phyloP scores from a whole-genome alignment of 225 moss, liverwort and hornwort genomes.

The Marchantia paleacea region DNA sequence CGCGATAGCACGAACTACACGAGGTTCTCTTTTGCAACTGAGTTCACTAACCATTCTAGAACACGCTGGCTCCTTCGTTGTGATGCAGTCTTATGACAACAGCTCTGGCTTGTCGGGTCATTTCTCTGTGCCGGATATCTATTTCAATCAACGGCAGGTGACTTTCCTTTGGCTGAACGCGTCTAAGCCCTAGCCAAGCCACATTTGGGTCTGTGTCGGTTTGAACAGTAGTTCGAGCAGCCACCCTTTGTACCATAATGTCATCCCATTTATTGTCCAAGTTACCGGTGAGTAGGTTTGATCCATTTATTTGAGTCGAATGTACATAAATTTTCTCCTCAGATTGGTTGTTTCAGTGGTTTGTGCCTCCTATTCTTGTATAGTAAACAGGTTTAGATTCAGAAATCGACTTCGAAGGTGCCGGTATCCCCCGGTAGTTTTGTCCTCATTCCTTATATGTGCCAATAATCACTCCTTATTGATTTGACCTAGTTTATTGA shows the following conservation, averaged over 20 bases:
- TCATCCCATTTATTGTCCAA: slow-evolving; percentile 15
- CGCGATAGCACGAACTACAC: too few relatives aligned
- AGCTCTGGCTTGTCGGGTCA: slow-evolving; percentile 24
- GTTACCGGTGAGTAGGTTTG: slow-evolving; percentile 1
- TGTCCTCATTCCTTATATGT: not conserved
- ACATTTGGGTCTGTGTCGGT: not conserved
- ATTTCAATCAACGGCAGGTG: slow-evolving; percentile 9
- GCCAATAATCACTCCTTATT: not conserved
- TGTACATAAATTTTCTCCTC: slow-evolving; percentile 3
- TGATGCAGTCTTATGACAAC: slow-evolving; percentile 36
- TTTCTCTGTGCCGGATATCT: slow-evolving; percentile 29
- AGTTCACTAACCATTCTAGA: not conserved
- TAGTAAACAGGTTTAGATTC: not conserved
- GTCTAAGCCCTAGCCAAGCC: not conserved
- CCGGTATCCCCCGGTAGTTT: not conserved
- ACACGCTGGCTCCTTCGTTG: not conserved
- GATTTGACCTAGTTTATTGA: not conserved
- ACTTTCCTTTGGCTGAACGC: not conserved
- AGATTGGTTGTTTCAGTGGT: not conserved
- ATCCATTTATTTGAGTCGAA: slow-evolving; percentile 1
- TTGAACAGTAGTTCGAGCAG: not conserved
- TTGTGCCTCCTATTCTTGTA: slow-evolving; percentile 1
- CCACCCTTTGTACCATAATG: slow-evolving; percentile 17
- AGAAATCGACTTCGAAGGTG: not conserved
- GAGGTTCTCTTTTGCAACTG: too few relatives aligned